phyloP scores from a whole-genome alignment of 805 yeast genomes.

The Cephaloascus albidus region DNA sequence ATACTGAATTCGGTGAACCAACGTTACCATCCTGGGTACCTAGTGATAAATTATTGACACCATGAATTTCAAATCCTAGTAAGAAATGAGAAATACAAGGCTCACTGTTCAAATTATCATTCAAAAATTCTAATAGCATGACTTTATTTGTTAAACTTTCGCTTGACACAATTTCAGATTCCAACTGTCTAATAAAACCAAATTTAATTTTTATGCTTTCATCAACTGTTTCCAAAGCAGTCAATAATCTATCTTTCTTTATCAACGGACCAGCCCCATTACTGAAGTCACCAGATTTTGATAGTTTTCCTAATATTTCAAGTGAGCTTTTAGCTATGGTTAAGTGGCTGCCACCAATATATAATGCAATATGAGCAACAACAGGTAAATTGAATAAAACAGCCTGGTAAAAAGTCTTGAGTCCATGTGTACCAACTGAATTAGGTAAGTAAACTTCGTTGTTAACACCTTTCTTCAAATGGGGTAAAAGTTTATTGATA shows the following conservation, averaged over 20 bases:
- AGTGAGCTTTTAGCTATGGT: slow-evolving; percentile 46
- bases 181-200: slow-evolving; percentile 63
- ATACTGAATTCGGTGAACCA: slow-evolving; percentile 42
- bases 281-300: slow-evolving; percentile 37
- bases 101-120: slow-evolving; percentile 23
- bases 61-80: slow-evolving; percentile 57
- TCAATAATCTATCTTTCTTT: slow-evolving; percentile 52
- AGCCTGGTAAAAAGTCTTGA: slow-evolving; percentile 61
- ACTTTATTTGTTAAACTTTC: slow-evolving; percentile 41
- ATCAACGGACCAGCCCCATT: slow-evolving; percentile 17
- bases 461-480: slow-evolving; percentile 31
- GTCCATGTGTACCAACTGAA: slow-evolving; percentile 46
- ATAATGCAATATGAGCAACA: slow-evolving; percentile 66
- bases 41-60: slow-evolving; percentile 37
- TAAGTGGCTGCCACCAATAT: slow-evolving; percentile 49
- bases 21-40: slow-evolving; percentile 43
- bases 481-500: slow-evolving; percentile 43
- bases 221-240: slow-evolving; percentile 65
- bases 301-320: slow-evolving; percentile 39
- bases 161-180: slow-evolving; percentile 27
- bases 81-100: slow-evolving; percentile 64
- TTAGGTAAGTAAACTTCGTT: slow-evolving; percentile 30
- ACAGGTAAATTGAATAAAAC: slow-evolving; percentile 61
- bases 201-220: slow-evolving; percentile 69
- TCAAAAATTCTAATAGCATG: slow-evolving; percentile 49